phyloP scores from a whole-genome alignment of 192 early-diverging fungal species.

The Podila epigama region DNA sequence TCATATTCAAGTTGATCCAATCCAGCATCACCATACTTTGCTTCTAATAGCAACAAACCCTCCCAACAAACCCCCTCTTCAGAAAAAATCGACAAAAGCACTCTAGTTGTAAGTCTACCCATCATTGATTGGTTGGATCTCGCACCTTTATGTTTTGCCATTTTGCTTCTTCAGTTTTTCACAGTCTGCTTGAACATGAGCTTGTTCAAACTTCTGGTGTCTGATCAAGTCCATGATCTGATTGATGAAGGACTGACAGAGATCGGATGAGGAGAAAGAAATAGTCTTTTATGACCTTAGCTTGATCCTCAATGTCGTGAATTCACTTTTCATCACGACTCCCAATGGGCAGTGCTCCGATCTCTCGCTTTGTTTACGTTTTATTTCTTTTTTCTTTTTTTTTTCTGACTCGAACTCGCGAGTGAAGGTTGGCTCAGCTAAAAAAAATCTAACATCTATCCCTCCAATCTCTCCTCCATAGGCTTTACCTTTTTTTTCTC shows the following conservation, averaged over 20 bases:
- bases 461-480: background rate
- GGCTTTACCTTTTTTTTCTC: constrained; percentile 25
- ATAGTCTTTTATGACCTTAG: too few species aligned
- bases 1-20: background rate
- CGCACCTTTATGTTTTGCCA: background rate
- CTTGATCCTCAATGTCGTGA: too few species aligned
- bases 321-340: too few species aligned
- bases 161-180: background rate
- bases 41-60: background rate
- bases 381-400: too few species aligned
- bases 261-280: too few species aligned
- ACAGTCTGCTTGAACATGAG: background rate
- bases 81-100: constrained; percentile 25
- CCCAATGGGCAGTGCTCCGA: too few species aligned
- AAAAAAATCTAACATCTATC: background rate
- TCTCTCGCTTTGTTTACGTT: too few species aligned
- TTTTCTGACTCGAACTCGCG: background rate
- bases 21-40: background rate
- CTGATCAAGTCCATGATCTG: too few species aligned
- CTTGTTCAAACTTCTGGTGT: too few species aligned
- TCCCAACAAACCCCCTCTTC: background rate
- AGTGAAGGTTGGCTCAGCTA: too few species aligned
- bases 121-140: background rate
- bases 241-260: too few species aligned
- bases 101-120: constrained; percentile 10